Conservation (phyloP, 2,329 filamentous ascomycete genomes). For the Xylaria hypoxylon region DNA sequence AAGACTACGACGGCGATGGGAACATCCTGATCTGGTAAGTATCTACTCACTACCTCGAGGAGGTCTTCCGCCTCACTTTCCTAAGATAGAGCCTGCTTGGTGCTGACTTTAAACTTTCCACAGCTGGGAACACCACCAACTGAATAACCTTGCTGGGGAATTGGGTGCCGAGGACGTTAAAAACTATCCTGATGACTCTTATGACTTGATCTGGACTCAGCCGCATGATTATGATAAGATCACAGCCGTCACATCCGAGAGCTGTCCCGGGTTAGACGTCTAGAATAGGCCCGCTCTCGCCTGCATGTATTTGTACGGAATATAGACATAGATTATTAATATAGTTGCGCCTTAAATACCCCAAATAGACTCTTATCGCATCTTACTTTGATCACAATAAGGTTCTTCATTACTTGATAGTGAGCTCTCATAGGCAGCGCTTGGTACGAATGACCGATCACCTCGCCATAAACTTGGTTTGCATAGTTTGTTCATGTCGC, state of each 20-base stretch:
- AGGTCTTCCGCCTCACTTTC: neutral
- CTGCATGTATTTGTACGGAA: neutral
- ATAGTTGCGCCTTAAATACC: neutral
- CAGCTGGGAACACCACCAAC: slow-evolving; percentile 68
- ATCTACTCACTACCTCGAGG: neutral
- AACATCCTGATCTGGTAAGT: slow-evolving; percentile 69
- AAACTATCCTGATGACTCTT: slow-evolving; percentile 63
- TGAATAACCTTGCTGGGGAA: slow-evolving; percentile 61
- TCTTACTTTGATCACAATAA: neutral
- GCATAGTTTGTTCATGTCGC: no score
- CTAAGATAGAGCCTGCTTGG: neutral
- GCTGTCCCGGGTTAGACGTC: slow-evolving; percentile 65
- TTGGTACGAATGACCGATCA: neutral
- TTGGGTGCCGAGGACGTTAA: slow-evolving; percentile 64
- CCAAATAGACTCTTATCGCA: slow-evolving; percentile 10
- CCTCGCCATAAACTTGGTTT: neutral
- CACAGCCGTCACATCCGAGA: slow-evolving; percentile 59
- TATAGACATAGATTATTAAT: neutral
- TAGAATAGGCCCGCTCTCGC: slow-evolving; percentile 1
- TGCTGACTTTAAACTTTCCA: slow-evolving; percentile 7
- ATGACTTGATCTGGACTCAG: slow-evolving; percentile 69
- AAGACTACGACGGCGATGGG: slow-evolving; percentile 59
- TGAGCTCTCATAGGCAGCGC: neutral
- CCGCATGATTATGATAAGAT: slow-evolving; percentile 62
- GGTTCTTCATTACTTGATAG: neutral